Percentiles rank a stretch among this genome's conserved stretches.
Evolutionary conservation across 2,329 filamentous ascomycete species (phyloP).

Genomic region (Dendryphion nanum): DNA sequence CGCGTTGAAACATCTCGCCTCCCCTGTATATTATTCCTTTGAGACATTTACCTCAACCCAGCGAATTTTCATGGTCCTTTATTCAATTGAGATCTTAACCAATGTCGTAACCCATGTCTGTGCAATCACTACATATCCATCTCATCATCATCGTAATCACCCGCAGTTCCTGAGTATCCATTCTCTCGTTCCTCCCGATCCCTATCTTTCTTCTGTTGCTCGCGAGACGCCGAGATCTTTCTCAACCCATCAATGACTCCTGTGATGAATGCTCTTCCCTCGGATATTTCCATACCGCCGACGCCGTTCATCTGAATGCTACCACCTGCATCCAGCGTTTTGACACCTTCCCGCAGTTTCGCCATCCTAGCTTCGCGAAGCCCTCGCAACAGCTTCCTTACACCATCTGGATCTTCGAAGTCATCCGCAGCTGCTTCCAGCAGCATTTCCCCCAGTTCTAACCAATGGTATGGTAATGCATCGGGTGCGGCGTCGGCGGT

Average conservation of each 20-base stretch:
- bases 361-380: slow-evolving; percentile 84
- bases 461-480: slow-evolving; percentile 89
- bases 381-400: slow-evolving; percentile 74
- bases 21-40: no score
- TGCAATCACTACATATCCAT: slow-evolving; percentile 38
- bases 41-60: no score
- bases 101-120: no score
- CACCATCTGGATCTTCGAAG: slow-evolving; percentile 69
- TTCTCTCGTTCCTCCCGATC: slow-evolving; percentile 66
- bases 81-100: no score
- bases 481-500: slow-evolving; percentile 67
- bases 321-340: slow-evolving; percentile 67
- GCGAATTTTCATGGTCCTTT: no score
- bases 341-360: slow-evolving; percentile 77
- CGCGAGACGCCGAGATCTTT: slow-evolving; percentile 77
- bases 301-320: slow-evolving; percentile 78
- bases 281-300: slow-evolving; percentile 88
- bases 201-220: slow-evolving; percentile 73
- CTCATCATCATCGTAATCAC: slow-evolving; percentile 56
- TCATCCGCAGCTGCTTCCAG: slow-evolving; percentile 84
- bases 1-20: neutral
- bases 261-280: slow-evolving; percentile 78
- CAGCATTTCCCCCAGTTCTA: slow-evolving; percentile 84
- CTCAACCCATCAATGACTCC: slow-evolving; percentile 83
- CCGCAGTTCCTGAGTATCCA: slow-evolving; percentile 53